These are phyloP conservation scores for Salvia rosmarinus DNA, from an alignment of 257 asterid species.

Conservation along the genomic window DNA sequence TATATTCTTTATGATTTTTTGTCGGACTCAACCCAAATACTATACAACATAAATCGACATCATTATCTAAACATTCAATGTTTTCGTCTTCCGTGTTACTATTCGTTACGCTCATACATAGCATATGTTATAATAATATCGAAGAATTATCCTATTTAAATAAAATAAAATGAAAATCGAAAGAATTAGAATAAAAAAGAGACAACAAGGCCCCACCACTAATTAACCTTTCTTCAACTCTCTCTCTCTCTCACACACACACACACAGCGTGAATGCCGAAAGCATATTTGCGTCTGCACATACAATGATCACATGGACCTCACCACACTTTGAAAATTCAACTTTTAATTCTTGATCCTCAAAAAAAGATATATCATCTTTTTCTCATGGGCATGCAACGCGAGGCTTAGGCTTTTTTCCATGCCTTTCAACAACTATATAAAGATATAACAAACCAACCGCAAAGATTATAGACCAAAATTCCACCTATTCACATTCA, in stretches of 20 bases:
- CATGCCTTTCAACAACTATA: slow-evolving; percentile 21
- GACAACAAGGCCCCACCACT: slow-evolving; percentile 39
- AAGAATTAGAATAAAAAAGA: too few species aligned
- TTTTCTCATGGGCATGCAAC: slow-evolving; percentile 43
- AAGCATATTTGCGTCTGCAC: slow-evolving; percentile 34
- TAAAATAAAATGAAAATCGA: too few species aligned
- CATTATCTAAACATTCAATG: too few species aligned
- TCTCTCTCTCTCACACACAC: too few species aligned
- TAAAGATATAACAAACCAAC: not conserved
- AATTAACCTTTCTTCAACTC: not conserved
- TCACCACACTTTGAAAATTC: slow-evolving; percentile 16
- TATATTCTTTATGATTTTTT: too few species aligned
- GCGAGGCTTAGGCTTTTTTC: too few species aligned
- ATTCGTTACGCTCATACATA: too few species aligned
- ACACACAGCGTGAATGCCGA: slow-evolving; percentile 44
- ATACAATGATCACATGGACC: slow-evolving; percentile 33
- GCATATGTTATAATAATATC: too few species aligned
- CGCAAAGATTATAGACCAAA: not conserved
- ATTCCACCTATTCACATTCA: not conserved
- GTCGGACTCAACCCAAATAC: too few species aligned
- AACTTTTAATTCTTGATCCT: not conserved
- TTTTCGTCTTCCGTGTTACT: too few species aligned
- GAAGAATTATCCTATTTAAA: too few species aligned
- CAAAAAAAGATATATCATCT: slow-evolving; percentile 7
- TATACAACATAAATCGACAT: too few species aligned